These are phyloP conservation scores for Calonectria pteridis DNA, from an alignment of 2,329 filamentous ascomycete genomes.

Conservation along the genomic window DNA sequence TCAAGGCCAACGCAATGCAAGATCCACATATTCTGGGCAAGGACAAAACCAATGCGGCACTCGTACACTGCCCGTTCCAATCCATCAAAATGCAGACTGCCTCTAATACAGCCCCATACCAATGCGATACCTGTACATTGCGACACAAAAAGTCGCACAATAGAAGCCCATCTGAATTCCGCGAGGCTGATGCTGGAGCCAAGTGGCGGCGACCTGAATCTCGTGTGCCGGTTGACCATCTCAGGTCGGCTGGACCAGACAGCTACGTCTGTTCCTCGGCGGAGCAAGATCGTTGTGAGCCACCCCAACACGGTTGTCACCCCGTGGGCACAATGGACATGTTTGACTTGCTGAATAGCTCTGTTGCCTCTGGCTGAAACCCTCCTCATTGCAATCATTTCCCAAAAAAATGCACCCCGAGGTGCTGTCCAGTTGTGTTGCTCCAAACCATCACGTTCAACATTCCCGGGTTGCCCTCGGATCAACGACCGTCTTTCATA, in stretches of 20 bases:
- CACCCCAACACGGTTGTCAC: constrained; percentile 47
- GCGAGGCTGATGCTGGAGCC: constrained; percentile 33
- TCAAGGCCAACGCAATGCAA: constrained; percentile 37
- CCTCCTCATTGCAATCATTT: constrained; percentile 32
- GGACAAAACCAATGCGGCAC: constrained; percentile 29
- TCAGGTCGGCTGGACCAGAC: constrained; percentile 43
- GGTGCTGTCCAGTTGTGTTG: constrained; percentile 37
- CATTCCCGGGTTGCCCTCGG: constrained; percentile 42
- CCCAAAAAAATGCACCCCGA: constrained; percentile 24
- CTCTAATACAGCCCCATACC: constrained; percentile 25
- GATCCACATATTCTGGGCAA: constrained; percentile 33
- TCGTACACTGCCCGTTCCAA: constrained; percentile 33
- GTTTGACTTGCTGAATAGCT: constrained; percentile 33
- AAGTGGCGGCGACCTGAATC: constrained; percentile 21
- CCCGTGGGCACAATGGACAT: constrained; percentile 43
- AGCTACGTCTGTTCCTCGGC: constrained; percentile 43
- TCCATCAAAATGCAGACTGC: constrained; percentile 22
- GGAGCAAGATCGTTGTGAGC: constrained; percentile 37
- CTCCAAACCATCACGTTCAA: constrained; percentile 31
- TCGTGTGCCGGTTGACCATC: constrained; percentile 44
- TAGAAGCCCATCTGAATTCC: constrained; percentile 30
- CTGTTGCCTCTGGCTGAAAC: constrained; percentile 31
- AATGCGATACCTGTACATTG: constrained; percentile 36
- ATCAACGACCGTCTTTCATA: constrained; percentile 34
- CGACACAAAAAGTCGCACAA: constrained; percentile 30